A percentile compares a stretch with the other conserved stretches of the same genome.
These are phyloP conservation scores for Ramaria sp. DNA, from an alignment of 768 basidiomycete species.

Conservation along the genomic window DNA sequence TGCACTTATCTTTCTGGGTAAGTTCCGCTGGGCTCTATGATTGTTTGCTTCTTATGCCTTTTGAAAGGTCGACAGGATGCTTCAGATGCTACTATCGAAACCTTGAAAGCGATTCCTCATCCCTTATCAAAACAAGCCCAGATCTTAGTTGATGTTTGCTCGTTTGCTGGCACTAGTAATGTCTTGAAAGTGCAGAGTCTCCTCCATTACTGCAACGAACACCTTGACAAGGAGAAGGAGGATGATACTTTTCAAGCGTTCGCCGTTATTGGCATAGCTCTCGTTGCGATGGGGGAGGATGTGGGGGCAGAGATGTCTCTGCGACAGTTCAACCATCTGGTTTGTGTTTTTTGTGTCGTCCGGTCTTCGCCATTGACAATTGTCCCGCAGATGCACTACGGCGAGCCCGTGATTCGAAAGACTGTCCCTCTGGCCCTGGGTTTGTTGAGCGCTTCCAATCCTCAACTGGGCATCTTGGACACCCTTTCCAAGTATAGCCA, in stretches of 20 bases:
- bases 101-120: constrained; percentile 87
- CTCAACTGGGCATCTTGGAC: constrained; percentile 87
- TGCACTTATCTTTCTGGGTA: constrained; percentile 85
- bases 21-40: constrained; percentile 14
- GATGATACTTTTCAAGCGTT: constrained; percentile 86
- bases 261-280: constrained; percentile 85
- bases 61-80: constrained; percentile 76
- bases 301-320: constrained; percentile 97
- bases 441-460: constrained; percentile 91
- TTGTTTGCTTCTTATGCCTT: background rate
- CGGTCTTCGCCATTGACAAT: constrained; percentile 13
- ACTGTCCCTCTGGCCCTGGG: constrained; percentile 91
- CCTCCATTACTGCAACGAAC: constrained; percentile 90
- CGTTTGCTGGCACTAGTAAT: constrained; percentile 92
- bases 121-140: constrained; percentile 85
- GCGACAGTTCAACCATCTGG: constrained; percentile 93
- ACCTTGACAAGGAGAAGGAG: constrained; percentile 52
- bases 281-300: constrained; percentile 98
- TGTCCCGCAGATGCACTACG: constrained; percentile 86
- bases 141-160: constrained; percentile 86
- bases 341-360: constrained; percentile 26
- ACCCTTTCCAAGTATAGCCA: constrained; percentile 98
- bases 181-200: constrained; percentile 88
- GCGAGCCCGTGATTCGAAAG: constrained; percentile 86
- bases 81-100: constrained; percentile 88